These are phyloP conservation scores for Acacia confusa DNA, from an alignment of 306 rosid species.

Conservation along the genomic window DNA sequence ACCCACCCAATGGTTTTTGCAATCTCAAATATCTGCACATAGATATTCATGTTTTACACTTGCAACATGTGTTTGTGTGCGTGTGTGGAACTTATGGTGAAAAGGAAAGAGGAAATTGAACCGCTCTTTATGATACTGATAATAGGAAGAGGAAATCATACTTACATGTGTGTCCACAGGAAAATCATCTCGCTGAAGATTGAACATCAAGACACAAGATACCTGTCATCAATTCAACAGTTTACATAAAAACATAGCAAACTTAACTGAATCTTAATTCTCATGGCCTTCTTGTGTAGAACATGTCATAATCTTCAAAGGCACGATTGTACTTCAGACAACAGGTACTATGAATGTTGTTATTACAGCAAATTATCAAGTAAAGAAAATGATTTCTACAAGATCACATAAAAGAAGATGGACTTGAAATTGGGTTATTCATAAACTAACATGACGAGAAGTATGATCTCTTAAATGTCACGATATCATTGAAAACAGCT, in stretches of 20 bases:
- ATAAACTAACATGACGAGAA: neutral
- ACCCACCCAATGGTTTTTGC: constrained; percentile 79
- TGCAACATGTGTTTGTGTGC: neutral
- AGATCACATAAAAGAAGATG: neutral
- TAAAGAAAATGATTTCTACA: neutral
- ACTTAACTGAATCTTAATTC: constrained; percentile 17
- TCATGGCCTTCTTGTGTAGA: neutral
- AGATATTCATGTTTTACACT: neutral
- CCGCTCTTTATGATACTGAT: neutral
- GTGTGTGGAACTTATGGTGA: neutral
- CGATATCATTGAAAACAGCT: neutral
- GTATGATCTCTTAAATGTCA: constrained; percentile 3
- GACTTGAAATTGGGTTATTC: neutral
- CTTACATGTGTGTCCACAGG: constrained; percentile 97
- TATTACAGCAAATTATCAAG: constrained; percentile 1
- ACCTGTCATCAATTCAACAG: constrained; percentile 38
- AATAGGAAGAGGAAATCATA: neutral
- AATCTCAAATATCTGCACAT: constrained; percentile 76
- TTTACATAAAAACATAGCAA: constrained; percentile 11
- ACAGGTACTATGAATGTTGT: neutral
- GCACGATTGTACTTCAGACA: neutral
- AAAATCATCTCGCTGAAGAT: constrained; percentile 87
- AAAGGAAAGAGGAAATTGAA: constrained; percentile 22
- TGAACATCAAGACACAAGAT: constrained; percentile 53
- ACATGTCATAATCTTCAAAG: neutral